phyloP scores from a whole-genome alignment of 2,329 filamentous ascomycete genomes.

The Fusarium praegraminearum region DNA sequence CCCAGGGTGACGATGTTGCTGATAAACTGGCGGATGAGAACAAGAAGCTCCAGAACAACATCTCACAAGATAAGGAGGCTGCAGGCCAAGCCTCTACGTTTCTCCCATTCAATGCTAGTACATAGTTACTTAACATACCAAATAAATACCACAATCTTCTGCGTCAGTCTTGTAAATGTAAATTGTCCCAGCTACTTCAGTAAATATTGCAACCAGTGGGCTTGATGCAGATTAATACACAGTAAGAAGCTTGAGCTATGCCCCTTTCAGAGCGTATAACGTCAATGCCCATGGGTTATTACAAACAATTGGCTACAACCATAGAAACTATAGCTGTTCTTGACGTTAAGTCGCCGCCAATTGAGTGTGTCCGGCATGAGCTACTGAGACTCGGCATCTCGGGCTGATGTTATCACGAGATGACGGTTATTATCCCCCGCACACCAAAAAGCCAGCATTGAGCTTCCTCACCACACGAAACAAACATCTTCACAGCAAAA shows the following conservation, averaged over 20 bases:
- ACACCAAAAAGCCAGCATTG: neutral
- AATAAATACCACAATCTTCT: neutral
- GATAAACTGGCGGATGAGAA: constrained; percentile 60
- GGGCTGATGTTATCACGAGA: constrained; percentile 40
- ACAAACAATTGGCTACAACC: neutral
- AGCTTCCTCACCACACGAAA: fast-evolving
- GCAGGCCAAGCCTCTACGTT: constrained; percentile 60
- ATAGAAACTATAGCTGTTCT: neutral
- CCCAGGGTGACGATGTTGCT: constrained; percentile 62
- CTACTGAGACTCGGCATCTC: constrained; percentile 23
- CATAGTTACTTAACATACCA: neutral
- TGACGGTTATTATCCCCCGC: constrained; percentile 16
- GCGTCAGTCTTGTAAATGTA: neutral
- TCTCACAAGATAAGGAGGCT: constrained; percentile 59
- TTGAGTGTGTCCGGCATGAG: no score
- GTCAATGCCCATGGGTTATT: neutral
- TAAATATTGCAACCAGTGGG: neutral
- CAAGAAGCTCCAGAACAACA: constrained; percentile 67
- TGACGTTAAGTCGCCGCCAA: neutral
- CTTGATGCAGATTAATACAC: no score
- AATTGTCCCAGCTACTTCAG: fast-evolving
- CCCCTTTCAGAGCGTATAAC: fast-evolving
- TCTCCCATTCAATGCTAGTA: constrained; percentile 40
- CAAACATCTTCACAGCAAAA: fast-evolving
- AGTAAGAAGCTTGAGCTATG: no score